Evolutionary conservation across 805 yeast genomes (phyloP).

Genomic region (Metschnikowia reukaufii): DNA sequence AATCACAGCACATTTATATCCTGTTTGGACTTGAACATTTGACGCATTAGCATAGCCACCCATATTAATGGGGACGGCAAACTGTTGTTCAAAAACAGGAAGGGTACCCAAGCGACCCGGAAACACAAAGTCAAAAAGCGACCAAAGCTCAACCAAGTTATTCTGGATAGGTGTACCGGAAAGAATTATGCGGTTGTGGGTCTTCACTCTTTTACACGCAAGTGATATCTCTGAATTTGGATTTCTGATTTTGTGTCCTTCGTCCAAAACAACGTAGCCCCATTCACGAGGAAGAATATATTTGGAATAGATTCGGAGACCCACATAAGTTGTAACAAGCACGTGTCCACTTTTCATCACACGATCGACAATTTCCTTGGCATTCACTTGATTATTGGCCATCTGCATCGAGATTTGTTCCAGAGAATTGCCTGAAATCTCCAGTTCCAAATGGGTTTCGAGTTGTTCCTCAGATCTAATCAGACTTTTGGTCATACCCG

Average conservation of each 20-base stretch:
- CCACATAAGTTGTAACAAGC: slow-evolving; percentile 88
- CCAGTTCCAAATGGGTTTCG: slow-evolving; percentile 50
- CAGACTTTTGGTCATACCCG: slow-evolving; percentile 59
- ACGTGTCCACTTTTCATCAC: slow-evolving; percentile 75
- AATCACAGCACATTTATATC: slow-evolving; percentile 92
- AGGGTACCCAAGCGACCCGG: slow-evolving; percentile 94
- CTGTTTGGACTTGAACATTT: slow-evolving; percentile 93
- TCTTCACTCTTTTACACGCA: slow-evolving; percentile 77
- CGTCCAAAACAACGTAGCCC: slow-evolving; percentile 92
- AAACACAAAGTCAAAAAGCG: slow-evolving; percentile 88
- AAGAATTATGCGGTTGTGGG: slow-evolving; percentile 81
- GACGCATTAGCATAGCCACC: slow-evolving; percentile 99
- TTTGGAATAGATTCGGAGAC: slow-evolving; percentile 67
- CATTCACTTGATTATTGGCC: slow-evolving; percentile 38
- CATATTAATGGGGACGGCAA: slow-evolving; percentile 86
- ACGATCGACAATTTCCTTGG: slow-evolving; percentile 51
- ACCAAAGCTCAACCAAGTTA: slow-evolving; percentile 89
- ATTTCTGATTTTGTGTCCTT: slow-evolving; percentile 95
- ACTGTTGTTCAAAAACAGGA: slow-evolving; percentile 92
- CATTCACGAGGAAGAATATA: slow-evolving; percentile 66
- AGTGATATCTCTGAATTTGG: slow-evolving; percentile 89
- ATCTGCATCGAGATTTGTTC: slow-evolving; percentile 16
- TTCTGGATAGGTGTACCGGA: slow-evolving; percentile 98
- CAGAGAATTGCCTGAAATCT: slow-evolving; percentile 31
- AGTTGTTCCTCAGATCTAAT: slow-evolving; percentile 44